Conservation (phyloP, 2,329 filamentous ascomycete genomes). For the Rhynchosporium secalis region DNA sequence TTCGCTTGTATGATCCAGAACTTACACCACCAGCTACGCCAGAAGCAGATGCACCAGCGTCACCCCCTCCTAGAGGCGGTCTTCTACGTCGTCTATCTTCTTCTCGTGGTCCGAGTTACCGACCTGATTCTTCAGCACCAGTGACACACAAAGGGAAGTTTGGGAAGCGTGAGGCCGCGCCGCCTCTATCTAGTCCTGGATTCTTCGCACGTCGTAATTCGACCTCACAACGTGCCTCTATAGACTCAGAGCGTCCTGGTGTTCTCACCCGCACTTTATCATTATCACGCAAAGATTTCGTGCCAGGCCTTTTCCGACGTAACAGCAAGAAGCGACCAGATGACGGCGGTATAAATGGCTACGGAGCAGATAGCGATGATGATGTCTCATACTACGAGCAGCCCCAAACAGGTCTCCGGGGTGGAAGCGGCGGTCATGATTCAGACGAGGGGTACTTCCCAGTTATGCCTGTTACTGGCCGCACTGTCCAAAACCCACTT, state of each 20-base stretch:
- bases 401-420: conserved; percentile 36
- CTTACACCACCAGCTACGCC: conserved; percentile 72
- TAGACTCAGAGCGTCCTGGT: conserved; percentile 42
- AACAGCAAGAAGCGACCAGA: conserved; percentile 46
- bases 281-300: conserved; percentile 55
- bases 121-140: conserved; percentile 36
- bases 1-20: conserved; percentile 79
- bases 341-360: conserved; percentile 57
- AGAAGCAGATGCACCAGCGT: conserved; percentile 47
- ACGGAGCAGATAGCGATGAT: conserved; percentile 46
- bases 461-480: conserved; percentile 21
- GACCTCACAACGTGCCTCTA: conserved; percentile 41
- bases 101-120: conserved; percentile 38
- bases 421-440: conserved; percentile 42
- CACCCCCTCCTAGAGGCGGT: conserved; percentile 34
- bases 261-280: conserved; percentile 60
- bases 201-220: conserved; percentile 49
- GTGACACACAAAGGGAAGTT: conserved; percentile 29
- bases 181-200: conserved; percentile 26
- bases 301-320: conserved; percentile 47
- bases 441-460: conserved; percentile 58
- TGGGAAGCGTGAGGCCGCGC: conserved; percentile 16
- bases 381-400: conserved; percentile 25
- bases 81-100: conserved; percentile 39
- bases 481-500: conserved; percentile 23